Evolutionary conservation across 1,284 basidiomycete genomes (phyloP), one percentile per base, ranked within the genome.

Genomic region (Moniliella sp.): DNA sequence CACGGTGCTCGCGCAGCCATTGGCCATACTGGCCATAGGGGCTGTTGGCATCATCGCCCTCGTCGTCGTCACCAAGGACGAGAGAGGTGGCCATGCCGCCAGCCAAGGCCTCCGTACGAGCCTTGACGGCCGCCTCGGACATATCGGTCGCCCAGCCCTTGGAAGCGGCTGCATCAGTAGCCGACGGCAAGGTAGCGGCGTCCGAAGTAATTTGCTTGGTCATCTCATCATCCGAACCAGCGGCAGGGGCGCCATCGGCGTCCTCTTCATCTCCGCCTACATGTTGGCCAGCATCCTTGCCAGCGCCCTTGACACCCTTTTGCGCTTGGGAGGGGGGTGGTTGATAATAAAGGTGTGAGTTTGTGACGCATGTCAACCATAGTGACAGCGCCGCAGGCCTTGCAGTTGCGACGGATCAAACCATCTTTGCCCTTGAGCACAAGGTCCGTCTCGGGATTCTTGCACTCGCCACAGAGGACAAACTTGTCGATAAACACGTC

Each of bases 351-450:
- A 97, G 26, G 2, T 86, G 86, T 78, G 39, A 99, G 71, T 66
- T 86, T 93, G 69, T 97, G 88, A 29, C 83, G 71, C 83, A 93
- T 94, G 63, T 97, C 84, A 43, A 97, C 73, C 31, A 69, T 73
- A 23, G 78, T 86, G 47, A 81, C 74, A 57, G 84, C 75, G 32
- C 88, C 88, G 54, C 88, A 99, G 3, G 88, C 91, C 66, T 97
- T 97, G 71, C 88, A 99, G 64, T 97, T 84, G 42, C 86, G 74
- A 47, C 79, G 73, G 61, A 97, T 88, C 48, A 76, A 71, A 30
- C 53, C 55, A 37, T 68, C 71, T 63, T 80, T 83, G 56, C 79
- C 73, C n/a, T n/a, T n/a, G 60, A 94, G 75, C 65, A 86, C 67
- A 32, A 94, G 73, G 57, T 94, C 88, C 26, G 91, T 99, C 67